Base-by-base conservation (phyloP, 2,329 filamentous ascomycete species). In the Akanthomyces dipterigenus region DNA sequence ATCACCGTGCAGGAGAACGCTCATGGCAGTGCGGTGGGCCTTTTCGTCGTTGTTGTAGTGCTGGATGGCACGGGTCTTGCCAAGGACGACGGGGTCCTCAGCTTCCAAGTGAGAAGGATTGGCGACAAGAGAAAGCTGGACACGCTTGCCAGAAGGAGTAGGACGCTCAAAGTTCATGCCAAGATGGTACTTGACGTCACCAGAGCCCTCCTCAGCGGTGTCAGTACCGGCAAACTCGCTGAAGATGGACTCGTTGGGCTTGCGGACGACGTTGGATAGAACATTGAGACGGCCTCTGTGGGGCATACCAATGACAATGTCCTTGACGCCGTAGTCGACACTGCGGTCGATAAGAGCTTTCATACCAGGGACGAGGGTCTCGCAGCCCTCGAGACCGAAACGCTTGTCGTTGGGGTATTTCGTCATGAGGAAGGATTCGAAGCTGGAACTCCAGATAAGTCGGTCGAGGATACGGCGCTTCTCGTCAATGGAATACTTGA, bases 391-490 rank as follows among this genome's bases (percentile, higher is more conserved):
- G 31, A 99, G 86, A 79, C 95, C 95, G 77, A 99, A 99, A 72
- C 95, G 91, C 85, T 99, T 99, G 80, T 99, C 95, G 78, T 99
- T 99, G 75, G 95, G 95, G 78, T 97, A 98, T 78, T 99, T 99
- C 63, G 92, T 97, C 62, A 95, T 88, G 67, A 96, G 81, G 84
- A 99, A 99, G 63, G 87, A 80, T 80, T 99, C 95, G 75, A 99
- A 99, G 78, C 91, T 97, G 66, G 93, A 96, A 74, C 91, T 93
- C 95, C 95, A 99, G 76, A 99, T 99, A 66, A 99, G 82, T 72
- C 95, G 91, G 78, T 99, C 95, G 67, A 99, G 84, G 68, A 99
- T 96, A 67, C 95, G 88, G 72, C 95, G 90, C 86, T 99, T 99
- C 83, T 99, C 95, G 71, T 98, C 95, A 63, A 96, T 89, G 1